These are phyloP conservation scores for Debaryomyces castellii DNA, from an alignment of 805 yeast genomes.

Conservation along the genomic window DNA sequence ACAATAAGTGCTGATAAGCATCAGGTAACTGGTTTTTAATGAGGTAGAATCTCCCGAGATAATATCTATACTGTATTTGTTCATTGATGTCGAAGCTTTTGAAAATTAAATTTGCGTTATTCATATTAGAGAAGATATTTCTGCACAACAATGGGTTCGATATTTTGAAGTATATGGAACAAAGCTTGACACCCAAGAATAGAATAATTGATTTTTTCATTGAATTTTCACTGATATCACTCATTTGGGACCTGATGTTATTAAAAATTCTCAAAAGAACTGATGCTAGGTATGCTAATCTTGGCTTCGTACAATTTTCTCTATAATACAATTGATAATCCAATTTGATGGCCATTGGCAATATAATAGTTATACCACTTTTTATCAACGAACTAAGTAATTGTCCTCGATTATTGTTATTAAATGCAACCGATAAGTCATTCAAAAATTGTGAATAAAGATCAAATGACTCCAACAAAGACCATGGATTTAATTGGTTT, in stretches of 20 bases:
- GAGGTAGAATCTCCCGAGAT: conserved; percentile 54
- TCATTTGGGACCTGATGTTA: conserved; percentile 50
- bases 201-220: conserved; percentile 50
- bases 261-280: conserved; percentile 59
- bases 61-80: conserved; percentile 52
- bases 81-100: conserved; percentile 41
- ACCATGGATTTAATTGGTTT: conserved; percentile 54
- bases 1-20: conserved; percentile 51
- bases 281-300: conserved; percentile 52
- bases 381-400: conserved; percentile 35
- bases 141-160: conserved; percentile 58
- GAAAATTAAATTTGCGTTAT: conserved; percentile 47
- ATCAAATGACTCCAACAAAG: conserved; percentile 53
- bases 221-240: conserved; percentile 36
- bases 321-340: conserved; percentile 41
- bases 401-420: conserved; percentile 40
- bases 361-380: conserved; percentile 33
- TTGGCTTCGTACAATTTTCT: conserved; percentile 42
- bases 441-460: conserved; percentile 47
- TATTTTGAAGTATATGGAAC: conserved; percentile 55
- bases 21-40: conserved; percentile 50
- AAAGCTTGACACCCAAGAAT: conserved; percentile 52
- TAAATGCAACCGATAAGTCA: conserved; percentile 49
- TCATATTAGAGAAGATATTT: conserved; percentile 61
- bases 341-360: conserved; percentile 45